Evolutionary conservation across 2,329 filamentous ascomycete genomes (phyloP).

Genomic region (Cladosporium sp.): DNA sequence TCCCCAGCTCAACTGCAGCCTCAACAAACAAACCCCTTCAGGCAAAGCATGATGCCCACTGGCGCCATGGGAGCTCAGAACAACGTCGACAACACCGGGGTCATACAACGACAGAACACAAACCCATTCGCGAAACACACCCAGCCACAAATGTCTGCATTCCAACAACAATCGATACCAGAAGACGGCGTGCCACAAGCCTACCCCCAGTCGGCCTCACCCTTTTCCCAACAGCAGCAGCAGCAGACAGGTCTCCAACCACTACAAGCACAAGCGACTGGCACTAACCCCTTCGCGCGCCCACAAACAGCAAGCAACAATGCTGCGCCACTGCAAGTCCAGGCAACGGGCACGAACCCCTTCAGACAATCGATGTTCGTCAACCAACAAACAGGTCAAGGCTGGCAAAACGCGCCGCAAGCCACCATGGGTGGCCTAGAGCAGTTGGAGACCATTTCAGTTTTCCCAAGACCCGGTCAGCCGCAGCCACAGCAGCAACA

Average conservation of each 20-base stretch:
- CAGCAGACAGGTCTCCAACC: slow-evolving; percentile 37
- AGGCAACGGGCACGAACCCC: slow-evolving; percentile 89
- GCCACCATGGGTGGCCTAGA: slow-evolving; percentile 79
- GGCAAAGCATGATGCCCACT: slow-evolving; percentile 75
- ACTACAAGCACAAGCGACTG: slow-evolving; percentile 61
- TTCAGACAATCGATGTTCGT: slow-evolving; percentile 91
- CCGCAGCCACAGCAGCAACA: slow-evolving; percentile 27
- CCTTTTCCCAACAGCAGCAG: slow-evolving; percentile 24
- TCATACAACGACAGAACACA: slow-evolving; percentile 32
- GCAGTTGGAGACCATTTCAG: slow-evolving; percentile 72
- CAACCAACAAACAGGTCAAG: slow-evolving; percentile 81
- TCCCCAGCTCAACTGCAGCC: slow-evolving; percentile 45
- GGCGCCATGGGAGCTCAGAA: slow-evolving; percentile 19
- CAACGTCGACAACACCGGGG: slow-evolving; percentile 21
- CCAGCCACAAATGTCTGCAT: slow-evolving; percentile 18
- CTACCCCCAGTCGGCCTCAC: neutral
- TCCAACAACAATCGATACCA: slow-evolving; percentile 24
- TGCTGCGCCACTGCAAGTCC: slow-evolving; percentile 58
- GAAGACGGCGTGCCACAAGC: slow-evolving; percentile 25
- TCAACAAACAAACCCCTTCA: slow-evolving; percentile 86
- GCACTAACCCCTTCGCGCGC: slow-evolving; percentile 71
- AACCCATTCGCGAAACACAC: slow-evolving; percentile 64
- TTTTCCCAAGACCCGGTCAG: slow-evolving; percentile 72
- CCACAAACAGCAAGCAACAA: slow-evolving; percentile 47
- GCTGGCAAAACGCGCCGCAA: slow-evolving; percentile 76